A percentile compares a stretch with the other conserved stretches of the same genome.
Evolutionary conservation across 768 basidiomycete species (phyloP).

Genomic region (Naganishia kalamii): DNA sequence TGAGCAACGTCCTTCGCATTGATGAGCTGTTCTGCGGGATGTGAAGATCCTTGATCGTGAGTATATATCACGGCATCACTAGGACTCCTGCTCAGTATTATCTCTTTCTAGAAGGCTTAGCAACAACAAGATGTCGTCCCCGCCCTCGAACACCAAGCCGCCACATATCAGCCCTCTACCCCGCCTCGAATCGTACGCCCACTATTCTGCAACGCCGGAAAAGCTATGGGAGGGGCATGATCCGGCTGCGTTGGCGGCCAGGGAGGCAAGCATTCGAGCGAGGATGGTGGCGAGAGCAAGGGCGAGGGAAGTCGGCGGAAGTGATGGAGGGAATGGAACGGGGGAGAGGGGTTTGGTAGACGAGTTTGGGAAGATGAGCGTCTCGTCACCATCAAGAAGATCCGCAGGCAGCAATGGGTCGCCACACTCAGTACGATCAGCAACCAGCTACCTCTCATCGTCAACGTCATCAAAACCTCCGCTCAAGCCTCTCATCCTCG

Average conservation of each 20-base stretch:
- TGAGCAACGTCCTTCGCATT: too few species aligned
- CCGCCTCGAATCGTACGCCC: neutral
- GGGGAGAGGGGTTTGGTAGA: neutral
- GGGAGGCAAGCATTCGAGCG: neutral
- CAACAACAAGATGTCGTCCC: too few species aligned
- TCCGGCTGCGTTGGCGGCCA: neutral
- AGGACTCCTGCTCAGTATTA: too few species aligned
- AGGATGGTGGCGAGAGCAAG: neutral
- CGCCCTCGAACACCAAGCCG: too few species aligned
- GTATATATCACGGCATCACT: too few species aligned
- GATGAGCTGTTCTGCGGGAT: too few species aligned
- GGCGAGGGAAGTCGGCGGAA: neutral
- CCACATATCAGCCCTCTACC: neutral
- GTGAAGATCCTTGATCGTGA: too few species aligned
- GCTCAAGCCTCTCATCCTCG: neutral
- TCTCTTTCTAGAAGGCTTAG: too few species aligned
- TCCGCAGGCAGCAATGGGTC: neutral
- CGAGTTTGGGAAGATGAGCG: neutral
- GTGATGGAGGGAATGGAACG: neutral
- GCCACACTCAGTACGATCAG: neutral
- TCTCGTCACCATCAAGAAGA: neutral
- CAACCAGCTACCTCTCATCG: neutral
- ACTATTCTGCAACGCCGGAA: neutral
- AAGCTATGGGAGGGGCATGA: neutral
- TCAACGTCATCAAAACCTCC: neutral